Evolutionary conservation across 1,284 basidiomycete genomes (phyloP), one percentile per base, ranked within the genome.

Genomic region (Ustilago trichophora): DNA sequence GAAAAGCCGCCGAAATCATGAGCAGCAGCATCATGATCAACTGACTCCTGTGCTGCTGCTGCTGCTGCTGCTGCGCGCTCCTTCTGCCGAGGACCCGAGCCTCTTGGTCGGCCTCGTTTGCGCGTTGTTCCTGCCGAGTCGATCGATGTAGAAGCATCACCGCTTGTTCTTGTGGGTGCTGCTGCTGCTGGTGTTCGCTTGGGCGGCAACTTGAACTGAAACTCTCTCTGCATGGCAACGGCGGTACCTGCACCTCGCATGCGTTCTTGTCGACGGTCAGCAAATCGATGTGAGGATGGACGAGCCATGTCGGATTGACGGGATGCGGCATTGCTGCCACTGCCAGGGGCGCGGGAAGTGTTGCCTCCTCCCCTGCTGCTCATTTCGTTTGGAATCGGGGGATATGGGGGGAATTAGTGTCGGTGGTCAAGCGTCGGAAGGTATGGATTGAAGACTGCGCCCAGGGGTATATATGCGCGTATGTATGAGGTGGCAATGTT

Each of bases 201-300:
- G 3, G 49, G 19, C 2, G 67, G 67, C 12, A 65, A 46, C 49
- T 70, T 60, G 43, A 70, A 70, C 27, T 60, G 62, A 22, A 70
- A 70, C n/a, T 65, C 62, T 37, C 60, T 37, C 16, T 70, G 67
- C 29, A 70, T 70, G 9, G 67, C 67, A 12, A 64, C 53, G 15
- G 54, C 52, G 1, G 60, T 70, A 22, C 69, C 69, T 21, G 69
- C 69, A 27, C 69, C 69, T 44, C 69, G 46, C 69, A 72, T 72
- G 13, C 69, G 64, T 24, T 72, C 56, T 29, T 72, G 69, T 15
- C 69, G 38, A 22, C 69, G 43, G 3, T 72, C 59, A 8, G 66
- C 65, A 37, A 72, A 72, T 6, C 64, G 57, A 45, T 64, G 44
- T 6, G 50, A 33, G 4, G 69, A 63, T 25, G 64, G 42, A 6